Percentiles rank a stretch among this genome's conserved stretches.
Evolutionary conservation across 257 asterid genomes (phyloP).

Genomic region (Plectranthus barbatus): DNA sequence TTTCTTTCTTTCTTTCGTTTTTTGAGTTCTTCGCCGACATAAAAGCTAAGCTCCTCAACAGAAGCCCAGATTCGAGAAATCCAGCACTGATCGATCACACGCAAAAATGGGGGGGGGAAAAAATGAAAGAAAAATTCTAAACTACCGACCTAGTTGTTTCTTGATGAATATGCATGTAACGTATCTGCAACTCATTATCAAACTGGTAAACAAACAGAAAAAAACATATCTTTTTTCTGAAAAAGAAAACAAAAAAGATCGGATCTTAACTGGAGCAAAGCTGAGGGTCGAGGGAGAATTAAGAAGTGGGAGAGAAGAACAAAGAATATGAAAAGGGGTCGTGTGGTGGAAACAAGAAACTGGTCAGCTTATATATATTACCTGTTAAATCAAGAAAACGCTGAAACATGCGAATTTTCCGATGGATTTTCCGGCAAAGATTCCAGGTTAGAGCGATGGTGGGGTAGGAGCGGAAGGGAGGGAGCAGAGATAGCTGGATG

Average conservation of each 20-base stretch:
- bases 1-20: background rate
- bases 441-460: background rate
- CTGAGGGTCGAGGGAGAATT: too few species aligned
- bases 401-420: constrained; percentile 14
- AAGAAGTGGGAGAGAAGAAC: too few species aligned
- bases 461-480: constrained; percentile 14
- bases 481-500: constrained; percentile 26
- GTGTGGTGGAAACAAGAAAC: background rate
- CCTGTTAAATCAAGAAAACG: constrained; percentile 5
- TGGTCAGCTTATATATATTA: background rate
- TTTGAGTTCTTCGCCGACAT: background rate
- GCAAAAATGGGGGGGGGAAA: background rate
- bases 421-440: constrained; percentile 39
- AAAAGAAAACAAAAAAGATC: background rate
- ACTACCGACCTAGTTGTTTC: background rate
- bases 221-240: too few species aligned
- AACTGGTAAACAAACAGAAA: background rate
- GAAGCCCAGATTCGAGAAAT: constrained; percentile 5
- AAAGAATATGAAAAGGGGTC: too few species aligned
- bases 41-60: constrained; percentile 3
- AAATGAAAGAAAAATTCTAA: background rate
- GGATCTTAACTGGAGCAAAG: background rate
- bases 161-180: constrained; percentile 18
- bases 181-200: background rate
- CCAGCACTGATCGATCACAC: background rate